These are phyloP conservation scores for Cryptococcus sp. DNA, from an alignment of 1,284 basidiomycete species.

Conservation along the genomic window DNA sequence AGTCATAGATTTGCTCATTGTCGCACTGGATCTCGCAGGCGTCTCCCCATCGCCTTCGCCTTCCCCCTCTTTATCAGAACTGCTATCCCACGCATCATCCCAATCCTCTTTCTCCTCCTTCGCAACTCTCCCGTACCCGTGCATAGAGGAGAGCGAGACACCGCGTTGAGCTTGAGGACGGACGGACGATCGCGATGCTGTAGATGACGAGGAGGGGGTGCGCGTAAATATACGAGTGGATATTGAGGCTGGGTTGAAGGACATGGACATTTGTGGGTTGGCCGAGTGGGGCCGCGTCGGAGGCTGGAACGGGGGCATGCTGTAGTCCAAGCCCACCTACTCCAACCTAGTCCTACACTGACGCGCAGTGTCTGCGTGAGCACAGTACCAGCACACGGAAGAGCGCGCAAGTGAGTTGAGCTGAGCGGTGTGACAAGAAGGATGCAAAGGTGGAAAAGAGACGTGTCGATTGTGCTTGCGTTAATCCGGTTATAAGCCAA, in stretches of 20 bases:
- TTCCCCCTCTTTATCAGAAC: conserved; percentile 65
- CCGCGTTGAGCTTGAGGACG: neutral
- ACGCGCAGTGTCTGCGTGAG: no score
- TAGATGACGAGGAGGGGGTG: conserved; percentile 13
- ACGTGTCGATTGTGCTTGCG: no score
- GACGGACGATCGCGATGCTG: neutral
- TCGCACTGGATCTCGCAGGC: neutral
- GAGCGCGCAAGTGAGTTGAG: no score
- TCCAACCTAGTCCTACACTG: no score
- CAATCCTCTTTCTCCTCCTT: conserved; percentile 61
- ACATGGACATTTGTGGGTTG: conserved; percentile 37
- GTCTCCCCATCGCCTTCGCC: conserved; percentile 6
- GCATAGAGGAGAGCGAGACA: no score
- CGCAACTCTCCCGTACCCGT: neutral
- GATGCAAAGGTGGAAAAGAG: no score
- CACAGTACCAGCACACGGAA: no score
- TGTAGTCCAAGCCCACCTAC: neutral
- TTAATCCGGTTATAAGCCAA: no score
- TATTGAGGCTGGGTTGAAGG: conserved; percentile 27
- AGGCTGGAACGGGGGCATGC: conserved; percentile 41
- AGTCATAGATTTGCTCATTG: neutral
- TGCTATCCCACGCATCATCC: conserved; percentile 87
- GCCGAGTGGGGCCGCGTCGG: conserved; percentile 50
- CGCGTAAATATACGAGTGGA: conserved; percentile 34
- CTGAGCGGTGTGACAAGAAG: no score